Conservation (phyloP, 1,139 yeast genomes). For the Ogataea hybrid region DNA sequence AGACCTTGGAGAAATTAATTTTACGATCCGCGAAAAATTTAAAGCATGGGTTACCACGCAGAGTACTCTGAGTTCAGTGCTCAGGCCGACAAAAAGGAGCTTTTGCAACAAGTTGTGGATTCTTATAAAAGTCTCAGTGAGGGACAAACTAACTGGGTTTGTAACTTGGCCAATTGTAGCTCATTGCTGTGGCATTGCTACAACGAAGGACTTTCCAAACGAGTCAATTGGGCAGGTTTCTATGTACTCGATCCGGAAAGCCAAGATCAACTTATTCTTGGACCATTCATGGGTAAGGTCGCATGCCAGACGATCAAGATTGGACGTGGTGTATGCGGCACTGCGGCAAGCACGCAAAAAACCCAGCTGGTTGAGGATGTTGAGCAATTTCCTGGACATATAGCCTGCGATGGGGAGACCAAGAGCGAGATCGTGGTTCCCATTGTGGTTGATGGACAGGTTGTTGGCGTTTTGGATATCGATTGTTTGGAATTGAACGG, state of each 20-base stretch:
- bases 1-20: constrained; percentile 19
- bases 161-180: constrained; percentile 82
- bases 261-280: constrained; percentile 58
- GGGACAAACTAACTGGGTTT: constrained; percentile 78
- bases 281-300: constrained; percentile 96
- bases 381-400: constrained; percentile 80
- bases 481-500: constrained; percentile 70
- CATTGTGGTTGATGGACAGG: constrained; percentile 37
- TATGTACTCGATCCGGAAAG: constrained; percentile 50
- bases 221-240: constrained; percentile 93
- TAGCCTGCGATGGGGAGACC: constrained; percentile 96
- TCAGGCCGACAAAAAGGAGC: constrained; percentile 48
- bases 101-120: constrained; percentile 54
- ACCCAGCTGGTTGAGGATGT: constrained; percentile 83
- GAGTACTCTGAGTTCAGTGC: constrained; percentile 53
- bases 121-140: constrained; percentile 64
- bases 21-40: neutral
- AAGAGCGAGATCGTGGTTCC: constrained; percentile 94
- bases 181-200: constrained; percentile 89
- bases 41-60: constrained; percentile 49
- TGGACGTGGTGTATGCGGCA: constrained; percentile 92
- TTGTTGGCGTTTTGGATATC: constrained; percentile 79
- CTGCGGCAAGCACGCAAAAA: constrained; percentile 55
- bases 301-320: constrained; percentile 82
- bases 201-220: constrained; percentile 47